A percentile compares a stretch with the other conserved stretches of the same genome.
Conservation (phyloP, 768 basidiomycete species). For the Pleurotus platypus region DNA sequence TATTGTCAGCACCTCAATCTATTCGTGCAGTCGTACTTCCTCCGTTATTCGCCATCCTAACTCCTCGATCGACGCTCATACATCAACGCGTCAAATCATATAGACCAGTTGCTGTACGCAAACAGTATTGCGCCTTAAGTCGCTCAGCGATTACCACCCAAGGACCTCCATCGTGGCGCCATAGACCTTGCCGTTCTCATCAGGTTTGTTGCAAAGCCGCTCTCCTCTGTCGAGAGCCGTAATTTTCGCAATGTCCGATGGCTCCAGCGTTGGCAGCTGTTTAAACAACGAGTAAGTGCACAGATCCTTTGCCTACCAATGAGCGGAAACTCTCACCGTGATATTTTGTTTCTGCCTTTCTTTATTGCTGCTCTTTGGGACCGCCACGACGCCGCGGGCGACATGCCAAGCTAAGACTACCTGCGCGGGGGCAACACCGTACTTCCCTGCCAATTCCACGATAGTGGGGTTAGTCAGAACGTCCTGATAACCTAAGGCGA, state of each 20-base stretch:
- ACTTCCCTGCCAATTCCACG: constrained; percentile 40
- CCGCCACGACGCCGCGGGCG: constrained; percentile 35
- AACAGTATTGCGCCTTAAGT: background rate
- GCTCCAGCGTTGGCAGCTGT: constrained; percentile 31
- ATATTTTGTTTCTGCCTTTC: constrained; percentile 49
- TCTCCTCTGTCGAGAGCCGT: constrained; percentile 38
- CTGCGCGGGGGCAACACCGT: constrained; percentile 42
- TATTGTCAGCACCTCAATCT: too few relatives aligned
- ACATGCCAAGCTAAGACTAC: constrained; percentile 52
- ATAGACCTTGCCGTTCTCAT: constrained; percentile 30
- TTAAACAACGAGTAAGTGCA: background rate
- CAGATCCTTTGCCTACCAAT: background rate
- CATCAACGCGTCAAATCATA: too few relatives aligned
- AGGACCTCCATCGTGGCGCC: constrained; percentile 35
- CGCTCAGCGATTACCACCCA: constrained; percentile 26
- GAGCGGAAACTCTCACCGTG: constrained; percentile 24
- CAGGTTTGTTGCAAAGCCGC: constrained; percentile 34
- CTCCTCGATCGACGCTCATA: too few relatives aligned
- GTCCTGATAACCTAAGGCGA: constrained; percentile 30
- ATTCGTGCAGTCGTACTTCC: too few relatives aligned
- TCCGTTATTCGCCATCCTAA: too few relatives aligned
- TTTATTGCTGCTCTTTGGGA: constrained; percentile 45
- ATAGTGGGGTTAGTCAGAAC: constrained; percentile 46
- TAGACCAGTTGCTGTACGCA: background rate
- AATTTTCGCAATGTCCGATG: constrained; percentile 44